Conservation (phyloP, 2,329 filamentous ascomycete species). For the Hysterium pulicare region DNA sequence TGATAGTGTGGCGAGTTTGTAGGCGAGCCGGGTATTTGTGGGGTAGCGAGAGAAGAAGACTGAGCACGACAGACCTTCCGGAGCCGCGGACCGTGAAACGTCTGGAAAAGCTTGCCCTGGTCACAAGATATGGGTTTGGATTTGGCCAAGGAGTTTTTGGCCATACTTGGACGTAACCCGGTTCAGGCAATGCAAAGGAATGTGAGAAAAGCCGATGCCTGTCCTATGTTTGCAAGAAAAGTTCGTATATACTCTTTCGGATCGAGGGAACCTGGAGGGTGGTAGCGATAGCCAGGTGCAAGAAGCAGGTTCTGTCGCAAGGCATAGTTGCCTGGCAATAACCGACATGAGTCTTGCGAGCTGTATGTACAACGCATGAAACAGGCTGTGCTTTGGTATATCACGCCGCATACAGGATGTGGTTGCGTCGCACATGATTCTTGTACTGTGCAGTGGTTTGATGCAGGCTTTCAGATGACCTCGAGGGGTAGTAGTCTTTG, state of each 20-base stretch:
- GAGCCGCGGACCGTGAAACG: constrained; percentile 24
- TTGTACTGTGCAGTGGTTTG: constrained; percentile 33
- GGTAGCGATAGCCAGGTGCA: constrained; percentile 10
- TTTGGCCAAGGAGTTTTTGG: not conserved
- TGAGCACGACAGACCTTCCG: constrained; percentile 16
- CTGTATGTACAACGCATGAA: constrained; percentile 43
- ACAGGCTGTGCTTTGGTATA: constrained; percentile 19
- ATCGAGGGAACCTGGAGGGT: constrained; percentile 9
- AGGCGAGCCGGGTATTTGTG: constrained; percentile 21
- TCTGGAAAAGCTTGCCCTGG: constrained; percentile 1
- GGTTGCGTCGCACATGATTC: constrained; percentile 35
- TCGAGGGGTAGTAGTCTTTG: constrained; percentile 23
- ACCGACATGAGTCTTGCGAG: constrained; percentile 19
- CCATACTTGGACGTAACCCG: not conserved
- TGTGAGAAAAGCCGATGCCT: not conserved
- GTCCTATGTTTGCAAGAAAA: constrained; percentile 3
- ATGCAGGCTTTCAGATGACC: constrained; percentile 31
- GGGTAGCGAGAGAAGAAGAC: constrained; percentile 14
- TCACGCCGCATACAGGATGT: constrained; percentile 29
- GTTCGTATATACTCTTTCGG: too few relatives aligned
- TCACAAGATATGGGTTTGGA: constrained; percentile 7
- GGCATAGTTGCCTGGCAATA: constrained; percentile 13
- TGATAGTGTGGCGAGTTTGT: constrained; percentile 9
- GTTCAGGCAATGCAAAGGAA: not conserved
- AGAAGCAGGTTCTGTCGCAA: constrained; percentile 14